Base-by-base conservation (phyloP, 164 flowering plant genomes). In the Litsea cubeba region DNA sequence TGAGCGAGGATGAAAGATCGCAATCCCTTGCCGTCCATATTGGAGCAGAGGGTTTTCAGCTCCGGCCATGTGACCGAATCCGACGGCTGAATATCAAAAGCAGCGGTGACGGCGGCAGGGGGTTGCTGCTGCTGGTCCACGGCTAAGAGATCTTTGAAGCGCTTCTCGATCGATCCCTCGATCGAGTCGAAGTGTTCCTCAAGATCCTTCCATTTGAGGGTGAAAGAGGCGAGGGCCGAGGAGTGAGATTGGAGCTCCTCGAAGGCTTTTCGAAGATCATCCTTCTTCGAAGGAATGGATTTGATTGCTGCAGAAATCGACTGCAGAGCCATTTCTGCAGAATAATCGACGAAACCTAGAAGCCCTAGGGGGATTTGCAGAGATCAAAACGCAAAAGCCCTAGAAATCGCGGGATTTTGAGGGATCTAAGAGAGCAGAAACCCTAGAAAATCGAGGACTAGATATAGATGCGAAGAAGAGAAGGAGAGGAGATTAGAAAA, bases 1-100 rank as follows among this genome's bases (percentile, higher is more conserved):
- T 79, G 79, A 0, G 80, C 77, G 14, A 65, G 58, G 8, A 89
- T 28, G 69, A 77, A 93, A 1, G 72, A 67, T 24, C 84, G 72
- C 74, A 93, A 69, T 7, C 91, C 94, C 30, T 71, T 66, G 7
- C 83, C 91, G 62, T 91, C 92, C 91, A 87, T 88, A 26, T 68
- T 81, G 70, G 74, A 82, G 72, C 95, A 90, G 1, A 84, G 23
- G 0, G 79, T 65, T 54, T 75, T 81, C 76, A 92, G 50, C 69
- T 83, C 88, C 2, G 88, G 84, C 51, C 90, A 76, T 54, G 83
- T 58, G 46, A 12, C 51, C 4, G 35, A 18, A 40, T 68, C 71
- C 54, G 26, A 46, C 24, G 10, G 15, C 62, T 58, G 22, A 20
- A 23, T 3, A n/a, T 17, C 49, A 8, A 46, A 6, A 14, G 51